A percentile compares a stretch with the other conserved stretches of the same genome.
Conservation (phyloP, 129 eudicot species). For the Lactuca sativa region DNA sequence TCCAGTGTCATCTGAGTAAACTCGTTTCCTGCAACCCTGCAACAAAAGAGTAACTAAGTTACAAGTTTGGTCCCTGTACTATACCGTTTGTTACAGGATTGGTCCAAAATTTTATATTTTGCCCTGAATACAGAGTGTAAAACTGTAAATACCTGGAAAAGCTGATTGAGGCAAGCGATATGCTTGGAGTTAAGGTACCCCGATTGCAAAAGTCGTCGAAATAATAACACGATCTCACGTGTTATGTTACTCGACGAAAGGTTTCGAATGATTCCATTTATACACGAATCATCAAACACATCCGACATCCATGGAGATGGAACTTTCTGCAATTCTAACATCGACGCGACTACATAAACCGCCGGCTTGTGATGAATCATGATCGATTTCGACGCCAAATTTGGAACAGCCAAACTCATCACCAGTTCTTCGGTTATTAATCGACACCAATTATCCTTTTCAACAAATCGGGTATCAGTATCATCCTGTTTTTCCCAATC, state of each 20-base stretch:
- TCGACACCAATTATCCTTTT: slow-evolving; percentile 57
- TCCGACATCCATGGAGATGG: slow-evolving; percentile 63
- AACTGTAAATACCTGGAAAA: slow-evolving; percentile 60
- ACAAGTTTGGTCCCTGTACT: slow-evolving; percentile 1
- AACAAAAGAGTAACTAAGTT: background rate
- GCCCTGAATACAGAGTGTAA: no score
- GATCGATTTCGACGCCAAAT: slow-evolving; percentile 52
- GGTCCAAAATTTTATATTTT: background rate
- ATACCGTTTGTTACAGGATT: background rate
- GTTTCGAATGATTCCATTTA: slow-evolving; percentile 60
- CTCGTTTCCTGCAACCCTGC: slow-evolving; percentile 70
- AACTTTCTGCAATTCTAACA: slow-evolving; percentile 48
- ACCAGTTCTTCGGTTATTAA: slow-evolving; percentile 80
- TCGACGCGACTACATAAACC: slow-evolving; percentile 55
- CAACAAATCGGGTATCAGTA: slow-evolving; percentile 11
- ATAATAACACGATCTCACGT: slow-evolving; percentile 62
- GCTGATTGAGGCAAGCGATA: slow-evolving; percentile 54
- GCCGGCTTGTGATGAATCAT: slow-evolving; percentile 69
- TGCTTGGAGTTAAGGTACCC: slow-evolving; percentile 68
- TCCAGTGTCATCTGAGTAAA: slow-evolving; percentile 41
- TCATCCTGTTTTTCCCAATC: slow-evolving; percentile 53
- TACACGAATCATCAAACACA: slow-evolving; percentile 67
- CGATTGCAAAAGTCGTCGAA: slow-evolving; percentile 53
- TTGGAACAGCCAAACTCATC: slow-evolving; percentile 61
- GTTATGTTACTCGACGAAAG: slow-evolving; percentile 53